Percentiles rank a stretch among this genome's conserved stretches.
phyloP scores from a whole-genome alignment of 208 protist genomes.

The Trichomonas gallinae region DNA sequence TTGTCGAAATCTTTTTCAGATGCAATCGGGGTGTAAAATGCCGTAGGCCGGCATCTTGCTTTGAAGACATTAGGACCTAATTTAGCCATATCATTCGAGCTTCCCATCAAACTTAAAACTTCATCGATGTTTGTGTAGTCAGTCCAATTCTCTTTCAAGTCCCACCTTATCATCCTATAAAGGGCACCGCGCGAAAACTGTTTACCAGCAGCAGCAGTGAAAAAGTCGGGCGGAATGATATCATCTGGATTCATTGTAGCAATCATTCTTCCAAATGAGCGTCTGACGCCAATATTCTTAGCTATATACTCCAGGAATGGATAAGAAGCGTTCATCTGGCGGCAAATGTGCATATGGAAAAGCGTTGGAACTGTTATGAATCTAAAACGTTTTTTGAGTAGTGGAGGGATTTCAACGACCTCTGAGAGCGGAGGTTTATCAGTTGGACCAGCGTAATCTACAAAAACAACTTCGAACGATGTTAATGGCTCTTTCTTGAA shows the following conservation, averaged over 20 bases:
- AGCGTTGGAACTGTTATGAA: neutral
- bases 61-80: neutral
- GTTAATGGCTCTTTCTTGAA: neutral
- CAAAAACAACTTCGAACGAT: neutral
- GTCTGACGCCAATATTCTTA: neutral
- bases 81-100: no score
- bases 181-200: neutral
- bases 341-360: neutral
- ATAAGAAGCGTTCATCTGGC: neutral
- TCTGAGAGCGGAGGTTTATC: neutral
- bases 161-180: neutral
- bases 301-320: neutral
- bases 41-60: neutral
- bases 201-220: neutral
- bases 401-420: neutral
- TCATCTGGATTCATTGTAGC: neutral
- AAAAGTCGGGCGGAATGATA: neutral
- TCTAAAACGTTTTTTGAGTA: neutral
- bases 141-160: neutral
- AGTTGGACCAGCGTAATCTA: neutral
- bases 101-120: neutral
- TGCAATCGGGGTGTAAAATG: neutral
- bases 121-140: neutral
- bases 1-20: neutral
- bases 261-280: neutral